These are phyloP conservation scores for Talaromyces sp. DNA, from an alignment of 2,329 filamentous ascomycete genomes.

Conservation along the genomic window DNA sequence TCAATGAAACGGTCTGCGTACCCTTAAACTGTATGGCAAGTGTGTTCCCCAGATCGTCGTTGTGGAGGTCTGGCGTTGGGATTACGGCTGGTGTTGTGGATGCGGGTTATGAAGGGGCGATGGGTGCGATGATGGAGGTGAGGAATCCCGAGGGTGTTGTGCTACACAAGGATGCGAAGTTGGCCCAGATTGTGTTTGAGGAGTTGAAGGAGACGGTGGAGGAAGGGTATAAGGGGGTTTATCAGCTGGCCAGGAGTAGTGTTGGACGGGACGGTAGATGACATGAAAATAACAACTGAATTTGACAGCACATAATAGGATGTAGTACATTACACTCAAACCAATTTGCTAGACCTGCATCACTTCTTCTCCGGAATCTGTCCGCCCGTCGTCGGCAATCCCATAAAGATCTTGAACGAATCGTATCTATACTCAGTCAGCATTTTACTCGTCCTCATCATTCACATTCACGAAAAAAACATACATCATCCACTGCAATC, in stretches of 20 bases:
- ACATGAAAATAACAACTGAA: too few species aligned
- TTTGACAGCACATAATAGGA: too few species aligned
- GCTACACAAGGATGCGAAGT: conserved; percentile 30
- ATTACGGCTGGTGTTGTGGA: conserved; percentile 40
- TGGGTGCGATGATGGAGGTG: conserved; percentile 38
- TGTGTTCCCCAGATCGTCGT: conserved; percentile 35
- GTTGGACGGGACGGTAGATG: conserved; percentile 20
- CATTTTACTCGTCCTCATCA: too few species aligned
- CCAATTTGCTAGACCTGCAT: too few species aligned
- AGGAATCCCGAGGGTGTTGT: conserved; percentile 33
- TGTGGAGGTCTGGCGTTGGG: conserved; percentile 37
- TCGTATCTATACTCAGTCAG: conserved; percentile 48
- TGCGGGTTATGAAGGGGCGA: conserved; percentile 38
- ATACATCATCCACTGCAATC: conserved; percentile 92
- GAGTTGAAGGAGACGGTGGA: conserved; percentile 30
- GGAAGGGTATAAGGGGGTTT: conserved; percentile 34
- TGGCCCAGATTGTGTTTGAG: conserved; percentile 41
- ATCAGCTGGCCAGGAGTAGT: conserved; percentile 27
- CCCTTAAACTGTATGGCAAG: conserved; percentile 38
- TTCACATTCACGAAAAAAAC: conserved; percentile 24
- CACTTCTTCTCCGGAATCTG: conserved; percentile 42
- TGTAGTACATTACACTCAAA: too few species aligned
- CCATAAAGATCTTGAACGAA: conserved; percentile 87
- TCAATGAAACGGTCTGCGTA: conserved; percentile 39
- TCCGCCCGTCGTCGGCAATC: conserved; percentile 71